These are phyloP conservation scores for Silene coronaria DNA, from an alignment of 179 eudicot genomes.

Conservation along the genomic window DNA sequence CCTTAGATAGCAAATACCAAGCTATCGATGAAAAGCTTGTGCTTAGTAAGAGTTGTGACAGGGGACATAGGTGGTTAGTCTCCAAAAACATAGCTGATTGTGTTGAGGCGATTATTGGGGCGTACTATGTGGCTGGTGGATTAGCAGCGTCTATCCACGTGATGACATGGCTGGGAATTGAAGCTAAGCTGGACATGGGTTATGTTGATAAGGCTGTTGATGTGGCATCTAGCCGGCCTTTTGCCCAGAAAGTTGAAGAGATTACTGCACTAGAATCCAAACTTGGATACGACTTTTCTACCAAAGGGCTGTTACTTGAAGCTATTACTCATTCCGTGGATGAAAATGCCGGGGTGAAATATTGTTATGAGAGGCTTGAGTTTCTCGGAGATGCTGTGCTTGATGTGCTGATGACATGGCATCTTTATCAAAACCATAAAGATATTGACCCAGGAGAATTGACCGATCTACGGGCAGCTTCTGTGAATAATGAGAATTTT, in stretches of 20 bases:
- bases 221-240: conserved; percentile 52
- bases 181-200: conserved; percentile 46
- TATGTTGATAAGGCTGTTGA: conserved; percentile 56
- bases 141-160: conserved; percentile 60
- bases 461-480: conserved; percentile 93
- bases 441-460: conserved; percentile 84
- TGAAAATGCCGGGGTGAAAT: conserved; percentile 41
- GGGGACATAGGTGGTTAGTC: conserved; percentile 86
- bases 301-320: conserved; percentile 74
- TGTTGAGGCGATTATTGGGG: conserved; percentile 94
- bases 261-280: conserved; percentile 55
- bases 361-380: conserved; percentile 83
- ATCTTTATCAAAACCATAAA: conserved; percentile 57
- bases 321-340: conserved; percentile 69
- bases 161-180: conserved; percentile 86
- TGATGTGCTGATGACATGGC: conserved; percentile 73
- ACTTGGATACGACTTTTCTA: conserved; percentile 57
- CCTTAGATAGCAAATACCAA: conserved; percentile 47
- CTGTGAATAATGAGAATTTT: conserved; percentile 84
- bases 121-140: conserved; percentile 88
- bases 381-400: conserved; percentile 91
- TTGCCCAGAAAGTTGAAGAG: conserved; percentile 42
- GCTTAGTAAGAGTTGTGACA: conserved; percentile 78
- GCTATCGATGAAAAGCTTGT: conserved; percentile 42
- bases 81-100: conserved; percentile 86